Evolutionary conservation across 2,329 filamentous ascomycete species (phyloP).

Genomic region (Claviceps maximensis): DNA sequence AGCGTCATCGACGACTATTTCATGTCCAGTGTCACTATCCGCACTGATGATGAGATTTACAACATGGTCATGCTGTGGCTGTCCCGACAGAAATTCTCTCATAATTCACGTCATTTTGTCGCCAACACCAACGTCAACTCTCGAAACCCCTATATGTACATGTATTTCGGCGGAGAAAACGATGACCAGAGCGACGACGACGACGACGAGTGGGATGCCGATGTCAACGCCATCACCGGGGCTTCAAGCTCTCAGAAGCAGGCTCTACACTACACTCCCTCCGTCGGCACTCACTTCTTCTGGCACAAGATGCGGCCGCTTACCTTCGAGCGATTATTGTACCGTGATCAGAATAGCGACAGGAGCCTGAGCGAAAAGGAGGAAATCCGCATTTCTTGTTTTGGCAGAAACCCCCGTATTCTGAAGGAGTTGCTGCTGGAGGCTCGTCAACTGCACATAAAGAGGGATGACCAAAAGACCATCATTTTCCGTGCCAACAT

Average conservation of each 20-base stretch:
- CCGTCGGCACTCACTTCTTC: conserved; percentile 54
- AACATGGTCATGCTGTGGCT: conserved; percentile 62
- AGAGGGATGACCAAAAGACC: conserved; percentile 48
- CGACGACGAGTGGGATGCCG: conserved; percentile 26
- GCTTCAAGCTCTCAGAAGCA: conserved; percentile 26
- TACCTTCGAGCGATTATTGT: conserved; percentile 40
- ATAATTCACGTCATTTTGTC: conserved; percentile 46
- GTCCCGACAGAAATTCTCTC: conserved; percentile 46
- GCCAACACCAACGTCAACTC: conserved; percentile 50
- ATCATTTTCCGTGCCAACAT: conserved; percentile 49
- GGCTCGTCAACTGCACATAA: conserved; percentile 39
- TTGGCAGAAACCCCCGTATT: conserved; percentile 45
- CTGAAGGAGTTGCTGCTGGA: conserved; percentile 50
- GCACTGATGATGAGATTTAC: conserved; percentile 59
- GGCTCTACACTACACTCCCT: conserved; percentile 49
- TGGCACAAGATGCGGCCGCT: conserved; percentile 49
- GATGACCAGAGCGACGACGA: conserved; percentile 23
- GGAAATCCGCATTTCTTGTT: conserved; percentile 46
- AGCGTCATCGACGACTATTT: conserved; percentile 37
- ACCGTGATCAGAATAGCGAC: conserved; percentile 25
- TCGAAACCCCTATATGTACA: conserved; percentile 35
- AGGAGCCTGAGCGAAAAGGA: conserved; percentile 38
- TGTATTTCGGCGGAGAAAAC: conserved; percentile 28
- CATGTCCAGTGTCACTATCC: conserved; percentile 53
- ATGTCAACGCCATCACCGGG: conserved; percentile 13